These are phyloP conservation scores for Nigrospora oryzae DNA, from an alignment of 2,329 filamentous ascomycete species.

Conservation along the genomic window DNA sequence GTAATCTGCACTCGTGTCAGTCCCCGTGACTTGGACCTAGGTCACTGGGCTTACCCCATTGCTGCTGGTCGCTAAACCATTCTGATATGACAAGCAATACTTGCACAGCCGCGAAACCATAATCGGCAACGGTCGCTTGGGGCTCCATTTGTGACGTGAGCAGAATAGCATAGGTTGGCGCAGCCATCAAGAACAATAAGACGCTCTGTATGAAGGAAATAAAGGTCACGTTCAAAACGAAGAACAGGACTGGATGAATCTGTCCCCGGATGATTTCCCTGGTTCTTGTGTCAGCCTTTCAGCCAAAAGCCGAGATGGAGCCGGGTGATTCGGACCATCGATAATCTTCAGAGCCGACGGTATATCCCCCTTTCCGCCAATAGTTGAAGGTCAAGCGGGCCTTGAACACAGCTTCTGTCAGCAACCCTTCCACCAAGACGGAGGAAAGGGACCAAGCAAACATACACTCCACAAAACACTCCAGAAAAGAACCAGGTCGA, in stretches of 20 bases:
- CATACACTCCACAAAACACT: slow-evolving; percentile 74
- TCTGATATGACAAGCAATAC: slow-evolving; percentile 53
- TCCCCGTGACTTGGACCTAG: neutral
- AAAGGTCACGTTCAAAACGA: slow-evolving; percentile 82
- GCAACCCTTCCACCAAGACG: neutral
- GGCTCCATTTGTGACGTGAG: slow-evolving; percentile 58
- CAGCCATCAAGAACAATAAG: slow-evolving; percentile 66
- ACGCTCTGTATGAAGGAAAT: slow-evolving; percentile 79
- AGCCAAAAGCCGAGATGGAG: neutral
- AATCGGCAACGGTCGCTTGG: slow-evolving; percentile 33
- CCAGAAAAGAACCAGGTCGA: slow-evolving; percentile 66
- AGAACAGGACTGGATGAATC: slow-evolving; percentile 59
- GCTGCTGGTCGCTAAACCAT: slow-evolving; percentile 81
- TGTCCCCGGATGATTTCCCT: slow-evolving; percentile 64
- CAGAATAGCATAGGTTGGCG: slow-evolving; percentile 76
- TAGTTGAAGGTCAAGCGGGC: slow-evolving; percentile 88
- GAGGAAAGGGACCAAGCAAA: neutral
- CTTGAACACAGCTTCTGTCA: slow-evolving; percentile 29
- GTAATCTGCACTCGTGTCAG: slow-evolving; percentile 44
- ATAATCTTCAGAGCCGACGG: slow-evolving; percentile 86
- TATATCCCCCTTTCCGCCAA: slow-evolving; percentile 89
- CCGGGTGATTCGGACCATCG: slow-evolving; percentile 49
- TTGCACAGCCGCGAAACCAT: slow-evolving; percentile 35
- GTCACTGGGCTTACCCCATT: slow-evolving; percentile 58
- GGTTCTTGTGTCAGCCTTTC: neutral